phyloP scores from a whole-genome alignment of 2,329 filamentous ascomycete genomes.

The Talaromyces albobiverticillius region DNA sequence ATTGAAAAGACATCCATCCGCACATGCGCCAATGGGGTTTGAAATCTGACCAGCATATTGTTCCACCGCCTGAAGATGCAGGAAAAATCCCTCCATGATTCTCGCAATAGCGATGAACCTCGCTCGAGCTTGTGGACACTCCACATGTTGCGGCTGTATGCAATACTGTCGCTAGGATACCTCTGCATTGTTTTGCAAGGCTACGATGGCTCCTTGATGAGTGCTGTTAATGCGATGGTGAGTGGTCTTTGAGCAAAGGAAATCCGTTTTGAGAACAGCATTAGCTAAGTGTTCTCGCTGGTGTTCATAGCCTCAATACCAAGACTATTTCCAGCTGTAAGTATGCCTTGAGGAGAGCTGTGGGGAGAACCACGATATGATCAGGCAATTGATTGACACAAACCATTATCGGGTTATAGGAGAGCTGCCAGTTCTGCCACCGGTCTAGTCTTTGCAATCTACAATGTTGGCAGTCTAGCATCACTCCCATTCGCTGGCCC shows the following conservation, averaged over 20 bases:
- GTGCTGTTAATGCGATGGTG: slow-evolving; percentile 13
- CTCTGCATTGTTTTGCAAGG: slow-evolving; percentile 13
- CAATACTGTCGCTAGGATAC: slow-evolving; percentile 11
- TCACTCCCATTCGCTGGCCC: slow-evolving; percentile 9
- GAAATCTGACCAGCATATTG: background rate
- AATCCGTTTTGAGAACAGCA: too few species aligned
- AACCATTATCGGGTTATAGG: background rate
- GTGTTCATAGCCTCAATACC: slow-evolving; percentile 16
- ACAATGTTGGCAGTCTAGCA: slow-evolving; percentile 12
- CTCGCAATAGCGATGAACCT: slow-evolving; percentile 4
- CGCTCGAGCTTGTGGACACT: slow-evolving; percentile 6
- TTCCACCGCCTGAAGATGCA: background rate
- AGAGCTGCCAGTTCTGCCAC: slow-evolving; percentile 10
- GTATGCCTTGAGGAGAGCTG: background rate
- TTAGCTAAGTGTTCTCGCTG: too few species aligned
- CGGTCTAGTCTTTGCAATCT: slow-evolving; percentile 14
- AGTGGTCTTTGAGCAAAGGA: background rate
- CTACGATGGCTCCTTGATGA: slow-evolving; percentile 15
- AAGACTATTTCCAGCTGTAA: slow-evolving; percentile 12
- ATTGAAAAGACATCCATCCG: background rate
- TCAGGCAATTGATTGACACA: background rate
- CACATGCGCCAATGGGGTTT: background rate
- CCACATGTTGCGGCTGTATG: slow-evolving; percentile 12
- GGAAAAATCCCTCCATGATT: background rate
- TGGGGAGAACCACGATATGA: too few species aligned